Evolutionary conservation across 768 basidiomycete species (phyloP), one percentile per base, ranked within the genome.

Genomic region (Auricularia heimuer): DNA sequence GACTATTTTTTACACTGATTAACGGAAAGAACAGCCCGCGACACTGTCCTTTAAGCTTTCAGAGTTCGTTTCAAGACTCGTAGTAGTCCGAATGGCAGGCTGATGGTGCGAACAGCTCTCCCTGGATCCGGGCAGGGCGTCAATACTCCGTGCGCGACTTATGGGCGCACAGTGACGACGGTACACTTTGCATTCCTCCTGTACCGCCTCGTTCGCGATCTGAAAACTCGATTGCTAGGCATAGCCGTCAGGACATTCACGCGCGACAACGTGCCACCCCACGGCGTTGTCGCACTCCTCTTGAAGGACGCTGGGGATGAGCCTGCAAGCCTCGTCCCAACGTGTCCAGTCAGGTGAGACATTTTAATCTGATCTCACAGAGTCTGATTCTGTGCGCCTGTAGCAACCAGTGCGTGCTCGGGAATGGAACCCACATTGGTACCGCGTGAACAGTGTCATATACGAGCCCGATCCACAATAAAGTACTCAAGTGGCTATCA

Each of bases 101-200:
- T 42, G 8, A 7, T 7, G 8, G 39, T 14, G 39, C 39, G 7
- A 14, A 42, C 39, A 51, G 47, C 18, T 87, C 86, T 2, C 85
- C 87, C 1, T 88, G 85, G 85, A 83, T 87, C 67, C 80, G 85
- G 62, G 85, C 85, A 3, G 87, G 86, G 54, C 76, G 83, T 58
- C 82, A 85, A 69, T 88, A 88, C 70, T 70, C 79, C n/a, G 82
- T 88, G 65, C 78, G 86, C 66, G 88, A 90, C 69, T 77, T 89
- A 2, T 90, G 88, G 88, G 72, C 83, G 3, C 88, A 89, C 71
- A 88, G 85, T 24, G 76, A 86, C 68, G 89, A 87, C 68, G 86
- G 86, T 3, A 89, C 84, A 0, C 11, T 51, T 51, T 21, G 18
- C 33, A 33, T 35, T 36, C 39, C 39, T 24, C 21, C 44, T 24